These are phyloP conservation scores for Carex arenaria DNA, from an alignment of 202 grass and related monocot species.

Conservation along the genomic window DNA sequence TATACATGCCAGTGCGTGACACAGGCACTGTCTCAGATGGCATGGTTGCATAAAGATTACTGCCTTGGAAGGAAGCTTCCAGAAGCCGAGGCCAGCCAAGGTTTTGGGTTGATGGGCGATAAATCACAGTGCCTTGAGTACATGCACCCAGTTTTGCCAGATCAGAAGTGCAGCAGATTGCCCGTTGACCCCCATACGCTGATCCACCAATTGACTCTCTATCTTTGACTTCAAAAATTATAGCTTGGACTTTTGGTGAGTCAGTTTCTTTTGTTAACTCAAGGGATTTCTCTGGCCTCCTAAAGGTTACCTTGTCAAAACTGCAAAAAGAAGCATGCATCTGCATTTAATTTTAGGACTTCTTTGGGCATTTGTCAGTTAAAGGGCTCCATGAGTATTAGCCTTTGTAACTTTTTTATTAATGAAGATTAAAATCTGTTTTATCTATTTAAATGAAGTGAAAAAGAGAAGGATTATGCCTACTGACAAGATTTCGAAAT, in stretches of 20 bases:
- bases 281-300: slow-evolving; percentile 47
- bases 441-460: neutral
- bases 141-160: slow-evolving; percentile 90
- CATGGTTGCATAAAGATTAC: slow-evolving; percentile 56
- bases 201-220: slow-evolving; percentile 90
- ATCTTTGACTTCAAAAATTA: slow-evolving; percentile 95
- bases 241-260: slow-evolving; percentile 70
- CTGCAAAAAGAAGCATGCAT: slow-evolving; percentile 32
- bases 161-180: slow-evolving; percentile 93
- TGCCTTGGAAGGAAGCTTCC: slow-evolving; percentile 74
- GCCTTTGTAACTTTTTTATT: neutral
- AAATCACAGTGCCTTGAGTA: slow-evolving; percentile 72
- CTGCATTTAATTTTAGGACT: neutral
- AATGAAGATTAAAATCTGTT: neutral
- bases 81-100: slow-evolving; percentile 73
- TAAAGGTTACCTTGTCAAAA: slow-evolving; percentile 91
- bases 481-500: neutral
- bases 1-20: slow-evolving; percentile 90
- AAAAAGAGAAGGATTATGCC: neutral
- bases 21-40: slow-evolving; percentile 64
- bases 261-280: slow-evolving; percentile 40
- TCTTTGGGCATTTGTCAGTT: neutral
- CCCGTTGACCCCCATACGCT: slow-evolving; percentile 88
- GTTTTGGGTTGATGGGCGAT: slow-evolving; percentile 57
- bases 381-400: neutral